Conservation (phyloP, 23 red algal genomes). For the Gracilaria gracilis region DNA sequence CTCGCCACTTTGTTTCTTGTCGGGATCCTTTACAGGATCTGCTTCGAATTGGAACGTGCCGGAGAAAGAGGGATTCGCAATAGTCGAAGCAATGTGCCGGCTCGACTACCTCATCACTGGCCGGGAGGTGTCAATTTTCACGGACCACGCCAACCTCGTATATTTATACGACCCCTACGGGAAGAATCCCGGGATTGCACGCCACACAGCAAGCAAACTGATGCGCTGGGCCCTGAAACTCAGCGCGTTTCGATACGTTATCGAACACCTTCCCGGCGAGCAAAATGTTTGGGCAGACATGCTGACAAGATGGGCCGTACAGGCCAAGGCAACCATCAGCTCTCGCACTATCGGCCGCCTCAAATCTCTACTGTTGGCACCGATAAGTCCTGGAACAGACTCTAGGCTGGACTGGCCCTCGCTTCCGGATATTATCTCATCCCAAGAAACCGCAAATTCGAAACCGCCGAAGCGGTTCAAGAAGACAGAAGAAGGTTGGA, state of each 20-base stretch:
- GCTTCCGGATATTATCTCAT: conserved; percentile 12
- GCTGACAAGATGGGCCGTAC: conserved; percentile 42
- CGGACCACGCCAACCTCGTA: conserved; percentile 27
- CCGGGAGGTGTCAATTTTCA: not conserved
- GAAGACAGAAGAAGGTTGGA: not conserved
- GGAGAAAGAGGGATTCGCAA: conserved; percentile 46
- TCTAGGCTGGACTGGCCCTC: not conserved
- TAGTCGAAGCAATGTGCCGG: conserved; percentile 32
- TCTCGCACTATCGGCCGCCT: not conserved
- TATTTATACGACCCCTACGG: not conserved
- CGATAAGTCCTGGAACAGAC: not conserved
- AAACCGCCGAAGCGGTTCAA: conserved; percentile 16
- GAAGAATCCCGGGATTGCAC: not conserved
- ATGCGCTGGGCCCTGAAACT: conserved; percentile 15
- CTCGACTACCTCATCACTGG: conserved; percentile 17
- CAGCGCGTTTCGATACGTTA: not conserved
- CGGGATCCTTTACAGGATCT: conserved; percentile 38
- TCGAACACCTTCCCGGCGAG: conserved; percentile 47
- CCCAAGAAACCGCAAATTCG: not conserved
- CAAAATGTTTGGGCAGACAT: conserved; percentile 44
- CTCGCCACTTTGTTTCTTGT: conserved; percentile 33
- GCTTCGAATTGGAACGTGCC: not conserved
- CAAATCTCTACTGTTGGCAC: not conserved
- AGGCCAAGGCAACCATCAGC: not conserved
- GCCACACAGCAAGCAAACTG: conserved; percentile 19